A percentile compares a stretch with the other conserved stretches of the same genome.
phyloP scores from a whole-genome alignment of 306 rosid species.

The Morella rubra region DNA sequence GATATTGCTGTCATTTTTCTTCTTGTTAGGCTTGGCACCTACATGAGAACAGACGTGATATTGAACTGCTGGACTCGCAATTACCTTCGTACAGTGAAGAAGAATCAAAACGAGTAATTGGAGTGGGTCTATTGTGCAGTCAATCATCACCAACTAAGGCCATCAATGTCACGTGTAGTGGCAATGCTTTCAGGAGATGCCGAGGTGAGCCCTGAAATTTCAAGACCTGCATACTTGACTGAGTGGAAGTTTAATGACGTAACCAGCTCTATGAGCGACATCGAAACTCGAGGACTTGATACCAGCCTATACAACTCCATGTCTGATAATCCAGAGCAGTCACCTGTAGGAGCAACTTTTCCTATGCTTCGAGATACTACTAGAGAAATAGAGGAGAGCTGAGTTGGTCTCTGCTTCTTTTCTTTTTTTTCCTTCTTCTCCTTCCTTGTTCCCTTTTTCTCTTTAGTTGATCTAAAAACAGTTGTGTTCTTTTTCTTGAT shows the following conservation, averaged over 20 bases:
- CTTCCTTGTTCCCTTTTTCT: too few relatives aligned
- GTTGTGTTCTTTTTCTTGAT: background rate
- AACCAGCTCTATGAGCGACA: conserved; percentile 21
- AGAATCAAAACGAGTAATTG: conserved; percentile 49
- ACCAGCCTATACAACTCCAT: conserved; percentile 31
- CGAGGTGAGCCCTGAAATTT: conserved; percentile 47
- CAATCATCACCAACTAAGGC: conserved; percentile 64
- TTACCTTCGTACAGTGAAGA: conserved; percentile 40
- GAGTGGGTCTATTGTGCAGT: conserved; percentile 60
- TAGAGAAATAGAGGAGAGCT: background rate
- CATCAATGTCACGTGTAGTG: conserved; percentile 71
- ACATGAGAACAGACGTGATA: conserved; percentile 43
- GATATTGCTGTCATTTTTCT: background rate
- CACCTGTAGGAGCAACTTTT: conserved; percentile 23
- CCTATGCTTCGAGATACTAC: background rate
- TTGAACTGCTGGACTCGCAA: conserved; percentile 47
- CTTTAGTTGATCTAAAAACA: too few relatives aligned
- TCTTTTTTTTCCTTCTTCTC: too few relatives aligned
- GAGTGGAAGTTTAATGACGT: conserved; percentile 63
- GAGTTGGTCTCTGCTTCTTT: background rate
- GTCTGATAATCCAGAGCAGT: conserved; percentile 23
- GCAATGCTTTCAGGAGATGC: conserved; percentile 70
- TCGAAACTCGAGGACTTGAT: conserved; percentile 27
- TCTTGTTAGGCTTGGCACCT: conserved; percentile 62
- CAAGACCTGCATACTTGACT: conserved; percentile 63